phyloP scores from a whole-genome alignment of 345 rosid species.

The Eucalyptus pauciflora region DNA sequence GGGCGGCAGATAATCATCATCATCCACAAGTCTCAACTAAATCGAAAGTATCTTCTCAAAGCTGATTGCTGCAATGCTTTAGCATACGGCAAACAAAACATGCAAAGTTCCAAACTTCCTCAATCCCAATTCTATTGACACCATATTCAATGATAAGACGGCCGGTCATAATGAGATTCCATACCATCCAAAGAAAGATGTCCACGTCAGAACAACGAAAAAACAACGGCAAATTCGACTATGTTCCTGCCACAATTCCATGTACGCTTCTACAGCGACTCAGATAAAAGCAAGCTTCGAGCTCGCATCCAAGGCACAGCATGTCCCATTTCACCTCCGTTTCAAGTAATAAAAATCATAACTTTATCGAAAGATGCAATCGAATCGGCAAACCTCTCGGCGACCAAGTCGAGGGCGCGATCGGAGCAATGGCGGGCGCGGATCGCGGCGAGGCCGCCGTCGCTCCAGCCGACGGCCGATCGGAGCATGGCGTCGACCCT shows the following conservation, averaged over 20 bases:
- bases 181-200: neutral
- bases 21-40: neutral
- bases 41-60: neutral
- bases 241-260: neutral
- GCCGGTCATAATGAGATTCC: neutral
- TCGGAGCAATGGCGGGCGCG: constrained; percentile 82
- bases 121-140: neutral
- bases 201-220: neutral
- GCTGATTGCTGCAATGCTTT: neutral
- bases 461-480: constrained; percentile 59
- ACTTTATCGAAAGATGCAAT: neutral
- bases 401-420: constrained; percentile 37
- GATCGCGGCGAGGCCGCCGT: constrained; percentile 38
- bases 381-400: constrained; percentile 41
- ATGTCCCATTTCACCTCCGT: neutral
- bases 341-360: neutral
- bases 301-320: neutral
- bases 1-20: neutral
- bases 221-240: neutral
- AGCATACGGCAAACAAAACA: neutral
- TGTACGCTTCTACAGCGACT: neutral
- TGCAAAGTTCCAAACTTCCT: neutral
- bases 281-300: neutral
- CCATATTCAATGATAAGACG: neutral
- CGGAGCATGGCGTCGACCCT: constrained; percentile 60